These are phyloP conservation scores for Hygrocybe coccinea DNA, from an alignment of 768 basidiomycete genomes.

Conservation along the genomic window DNA sequence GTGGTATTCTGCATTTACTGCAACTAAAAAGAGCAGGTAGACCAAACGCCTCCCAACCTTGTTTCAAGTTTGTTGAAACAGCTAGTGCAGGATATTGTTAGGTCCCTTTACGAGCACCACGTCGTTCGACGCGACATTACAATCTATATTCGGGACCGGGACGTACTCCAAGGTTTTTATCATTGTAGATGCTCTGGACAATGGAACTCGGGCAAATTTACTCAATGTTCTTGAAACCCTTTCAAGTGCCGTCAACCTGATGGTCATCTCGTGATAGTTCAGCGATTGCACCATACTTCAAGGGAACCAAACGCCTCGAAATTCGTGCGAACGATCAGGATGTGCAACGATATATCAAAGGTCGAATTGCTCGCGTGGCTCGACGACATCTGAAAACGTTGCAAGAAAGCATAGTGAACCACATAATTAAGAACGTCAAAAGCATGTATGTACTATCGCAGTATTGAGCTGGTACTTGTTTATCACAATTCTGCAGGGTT, in stretches of 20 bases:
- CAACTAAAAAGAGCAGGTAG: too few species aligned
- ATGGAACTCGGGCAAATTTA: neutral
- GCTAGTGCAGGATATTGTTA: slow-evolving; percentile 4
- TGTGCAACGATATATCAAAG: neutral
- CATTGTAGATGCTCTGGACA: neutral
- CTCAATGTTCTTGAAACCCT: neutral
- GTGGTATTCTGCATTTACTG: neutral
- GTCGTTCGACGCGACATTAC: neutral
- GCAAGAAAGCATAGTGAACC: neutral
- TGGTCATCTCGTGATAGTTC: slow-evolving; percentile 2
- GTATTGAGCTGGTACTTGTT: too few species aligned
- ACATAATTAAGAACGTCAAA: neutral
- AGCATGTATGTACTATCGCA: neutral
- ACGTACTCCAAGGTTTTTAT: slow-evolving; percentile 2
- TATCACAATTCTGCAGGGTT: slow-evolving; percentile 4
- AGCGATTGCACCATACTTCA: neutral
- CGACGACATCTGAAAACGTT: neutral
- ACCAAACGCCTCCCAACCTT: neutral
- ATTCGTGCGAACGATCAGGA: slow-evolving; percentile 1
- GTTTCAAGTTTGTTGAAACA: slow-evolving; percentile 3
- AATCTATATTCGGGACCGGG: neutral
- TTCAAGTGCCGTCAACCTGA: neutral
- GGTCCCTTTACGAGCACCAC: neutral
- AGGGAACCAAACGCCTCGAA: neutral
- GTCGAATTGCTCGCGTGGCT: neutral